phyloP scores from a whole-genome alignment of 2,329 filamentous ascomycete genomes.

The Biscogniauxia marginata region DNA sequence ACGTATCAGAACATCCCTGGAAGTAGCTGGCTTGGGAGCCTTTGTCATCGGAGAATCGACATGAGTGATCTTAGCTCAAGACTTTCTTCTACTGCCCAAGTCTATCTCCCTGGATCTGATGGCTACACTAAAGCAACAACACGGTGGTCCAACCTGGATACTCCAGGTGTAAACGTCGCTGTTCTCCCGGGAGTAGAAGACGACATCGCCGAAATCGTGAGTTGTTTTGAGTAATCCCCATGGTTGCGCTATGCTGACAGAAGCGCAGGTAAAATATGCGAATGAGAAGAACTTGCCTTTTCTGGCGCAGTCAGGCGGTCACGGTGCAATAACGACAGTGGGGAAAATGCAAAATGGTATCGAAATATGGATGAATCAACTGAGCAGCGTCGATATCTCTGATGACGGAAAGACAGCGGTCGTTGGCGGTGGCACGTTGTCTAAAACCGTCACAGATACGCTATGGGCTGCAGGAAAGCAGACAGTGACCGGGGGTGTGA shows the following conservation, averaged over 20 bases:
- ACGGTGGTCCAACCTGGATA: slow-evolving; percentile 45
- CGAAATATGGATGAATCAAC: slow-evolving; percentile 37
- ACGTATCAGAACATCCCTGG: slow-evolving; percentile 18
- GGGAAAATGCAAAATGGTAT: slow-evolving; percentile 40
- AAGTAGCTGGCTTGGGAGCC: slow-evolving; percentile 7
- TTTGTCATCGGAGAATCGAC: slow-evolving; percentile 15
- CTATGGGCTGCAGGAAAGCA: slow-evolving; percentile 44
- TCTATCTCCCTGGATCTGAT: slow-evolving; percentile 42
- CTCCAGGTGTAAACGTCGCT: slow-evolving; percentile 44
- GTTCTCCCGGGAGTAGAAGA: slow-evolving; percentile 46
- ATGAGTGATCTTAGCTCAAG: slow-evolving; percentile 25
- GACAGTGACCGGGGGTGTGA: slow-evolving; percentile 47
- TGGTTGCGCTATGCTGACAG: no score
- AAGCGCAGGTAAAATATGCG: slow-evolving; percentile 40
- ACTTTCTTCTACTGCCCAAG: slow-evolving; percentile 39
- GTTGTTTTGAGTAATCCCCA: no score
- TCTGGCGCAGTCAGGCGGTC: slow-evolving; percentile 38
- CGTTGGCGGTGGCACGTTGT: slow-evolving; percentile 39
- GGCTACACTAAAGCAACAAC: slow-evolving; percentile 38
- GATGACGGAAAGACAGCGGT: slow-evolving; percentile 36
- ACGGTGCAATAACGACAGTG: slow-evolving; percentile 39
- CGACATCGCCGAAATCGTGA: slow-evolving; percentile 49
- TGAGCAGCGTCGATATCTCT: slow-evolving; percentile 36
- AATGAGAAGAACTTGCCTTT: slow-evolving; percentile 37
- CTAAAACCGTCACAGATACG: slow-evolving; percentile 36